Conservation (phyloP, 352 stramenopile genomes). For the Pythium guiyangense region DNA sequence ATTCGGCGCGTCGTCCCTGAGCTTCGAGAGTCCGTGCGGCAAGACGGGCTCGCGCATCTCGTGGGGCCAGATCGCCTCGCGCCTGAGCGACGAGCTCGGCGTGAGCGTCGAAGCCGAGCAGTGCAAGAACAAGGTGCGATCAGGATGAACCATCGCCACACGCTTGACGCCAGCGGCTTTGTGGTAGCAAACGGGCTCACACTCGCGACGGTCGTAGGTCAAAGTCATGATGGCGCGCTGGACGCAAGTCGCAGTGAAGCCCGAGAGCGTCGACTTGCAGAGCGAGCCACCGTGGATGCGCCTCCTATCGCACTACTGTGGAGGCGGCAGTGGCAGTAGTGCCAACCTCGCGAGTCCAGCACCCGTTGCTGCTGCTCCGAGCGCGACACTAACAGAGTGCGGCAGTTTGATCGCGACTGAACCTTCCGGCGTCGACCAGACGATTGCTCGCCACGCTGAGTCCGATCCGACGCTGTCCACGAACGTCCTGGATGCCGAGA, state of each 20-base stretch:
- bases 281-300: constrained; percentile 2
- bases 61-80: constrained; percentile 6
- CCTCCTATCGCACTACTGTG: not conserved
- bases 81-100: constrained; percentile 5
- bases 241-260: constrained; percentile 1
- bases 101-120: constrained; percentile 1
- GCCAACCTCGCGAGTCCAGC: no score
- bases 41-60: no score
- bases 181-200: not conserved
- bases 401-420: no score
- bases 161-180: not conserved
- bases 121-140: constrained; percentile 12
- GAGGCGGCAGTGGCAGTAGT: no score
- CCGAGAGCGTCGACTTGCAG: not conserved
- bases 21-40: no score
- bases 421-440: no score
- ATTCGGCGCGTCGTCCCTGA: not conserved
- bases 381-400: no score
- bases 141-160: no score
- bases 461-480: no score
- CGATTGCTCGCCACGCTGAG: no score
- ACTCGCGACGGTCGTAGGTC: not conserved
- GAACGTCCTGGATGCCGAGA: no score
- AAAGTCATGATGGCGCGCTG: constrained; percentile 3
- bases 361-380: no score